A percentile compares a stretch with the other conserved stretches of the same genome.
phyloP scores from a whole-genome alignment of 805 yeast species.

The Yarrowia keelungensis region DNA sequence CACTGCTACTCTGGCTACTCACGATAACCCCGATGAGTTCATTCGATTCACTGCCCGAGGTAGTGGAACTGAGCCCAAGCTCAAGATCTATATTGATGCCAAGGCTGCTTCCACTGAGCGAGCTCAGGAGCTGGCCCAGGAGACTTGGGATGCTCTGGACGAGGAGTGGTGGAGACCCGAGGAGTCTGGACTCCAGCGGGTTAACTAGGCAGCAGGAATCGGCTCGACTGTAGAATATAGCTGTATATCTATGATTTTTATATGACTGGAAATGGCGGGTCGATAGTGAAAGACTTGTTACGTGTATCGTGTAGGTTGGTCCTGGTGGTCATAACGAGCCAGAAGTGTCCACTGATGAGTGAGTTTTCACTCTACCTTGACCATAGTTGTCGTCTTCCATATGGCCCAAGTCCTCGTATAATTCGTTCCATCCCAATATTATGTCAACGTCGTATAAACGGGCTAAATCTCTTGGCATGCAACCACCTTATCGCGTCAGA shows the following conservation, averaged over 20 bases:
- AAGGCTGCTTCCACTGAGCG: conserved; percentile 55
- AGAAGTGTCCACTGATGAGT: too few species aligned
- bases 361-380: too few species aligned
- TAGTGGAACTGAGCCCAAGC: conserved; percentile 95
- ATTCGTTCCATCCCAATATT: neutral
- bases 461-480: neutral
- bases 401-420: too few species aligned
- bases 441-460: neutral
- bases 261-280: neutral
- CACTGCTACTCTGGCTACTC: conserved; percentile 60
- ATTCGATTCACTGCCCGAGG: conserved; percentile 88
- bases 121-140: conserved; percentile 61
- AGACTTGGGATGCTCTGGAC: conserved; percentile 71
- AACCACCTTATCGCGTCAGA: neutral
- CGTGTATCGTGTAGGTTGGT: too few species aligned
- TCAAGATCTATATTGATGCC: conserved; percentile 91
- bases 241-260: neutral
- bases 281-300: too few species aligned
- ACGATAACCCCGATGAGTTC: conserved; percentile 47
- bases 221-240: neutral
- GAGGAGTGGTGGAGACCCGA: conserved; percentile 80
- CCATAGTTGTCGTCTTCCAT: too few species aligned
- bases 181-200: conserved; percentile 50
- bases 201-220: neutral
- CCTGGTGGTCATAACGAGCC: too few species aligned